Evolutionary conservation across 192 early-diverging fungal species (phyloP), one percentile per base, ranked within the genome.

Genomic region (Rhizoclosmatium sp.): DNA sequence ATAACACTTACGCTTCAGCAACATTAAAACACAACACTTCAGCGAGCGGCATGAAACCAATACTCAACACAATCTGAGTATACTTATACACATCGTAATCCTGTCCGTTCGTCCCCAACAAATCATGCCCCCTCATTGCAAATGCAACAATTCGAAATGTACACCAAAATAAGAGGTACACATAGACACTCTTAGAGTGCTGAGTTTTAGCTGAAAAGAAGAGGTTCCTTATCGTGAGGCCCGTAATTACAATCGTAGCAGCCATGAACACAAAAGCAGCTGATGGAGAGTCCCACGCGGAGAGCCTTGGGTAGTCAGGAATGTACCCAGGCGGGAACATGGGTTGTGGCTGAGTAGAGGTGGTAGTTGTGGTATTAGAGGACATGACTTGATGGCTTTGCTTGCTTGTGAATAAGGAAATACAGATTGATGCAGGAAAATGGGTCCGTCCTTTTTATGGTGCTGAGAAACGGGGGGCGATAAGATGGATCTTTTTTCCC

Each of bases 31-130:
- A 31, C 47, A 76, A 21, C 0, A 44, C 75, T 47, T 75, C 59
- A 16, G 72, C 72, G 0, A 75, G 72, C 44, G 72, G 72, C 72
- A 75, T 75, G 44, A 75, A 75, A 14, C 72, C 72, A 75, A 75
- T 62, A 7, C 23, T 42, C 10, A 46, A 9, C 4, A 61, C 59
- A 62, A 75, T 75, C 45, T 75, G 72, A 5, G 72, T 54, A 10
- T 9, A 39, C 45, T 75, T 10, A 61, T 75, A 75, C 23, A 19
- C 4, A 0, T 21, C 56, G 19, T n/a, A 40, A 47, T 59, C 44
- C 10, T 62, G 7, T 3, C 72, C 72, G 58, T 75, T 75, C 0
- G 65, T 40, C 9, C 65, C 75, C 4, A 4, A 9, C 12, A 76
- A 10, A 56, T 31, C 58, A 47, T 67, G 39, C 12, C 75, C 75